Percentiles rank a stretch among this genome's conserved stretches.
phyloP scores from a whole-genome alignment of 1,139 yeast species.

The Geotrichum carabidarum region DNA sequence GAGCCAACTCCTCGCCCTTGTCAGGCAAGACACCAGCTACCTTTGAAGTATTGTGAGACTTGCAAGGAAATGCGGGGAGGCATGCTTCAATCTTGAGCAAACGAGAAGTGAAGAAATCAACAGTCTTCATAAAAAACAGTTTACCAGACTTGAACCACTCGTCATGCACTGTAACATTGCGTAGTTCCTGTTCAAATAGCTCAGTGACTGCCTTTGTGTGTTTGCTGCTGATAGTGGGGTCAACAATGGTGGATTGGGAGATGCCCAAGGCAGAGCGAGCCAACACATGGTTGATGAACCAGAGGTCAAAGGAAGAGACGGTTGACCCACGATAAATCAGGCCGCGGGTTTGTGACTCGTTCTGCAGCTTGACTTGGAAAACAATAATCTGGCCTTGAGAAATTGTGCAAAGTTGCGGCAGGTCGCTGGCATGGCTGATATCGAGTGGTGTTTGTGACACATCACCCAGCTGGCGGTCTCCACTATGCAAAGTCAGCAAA shows the following conservation, averaged over 20 bases:
- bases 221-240: not conserved
- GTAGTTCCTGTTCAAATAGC: conserved; percentile 15
- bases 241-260: not conserved
- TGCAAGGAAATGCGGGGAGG: conserved; percentile 21
- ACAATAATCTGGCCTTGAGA: not conserved
- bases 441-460: not conserved
- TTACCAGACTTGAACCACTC: conserved; percentile 14
- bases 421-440: not conserved
- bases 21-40: conserved; percentile 19
- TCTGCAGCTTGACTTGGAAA: conserved; percentile 5
- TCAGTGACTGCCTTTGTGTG: conserved; percentile 8
- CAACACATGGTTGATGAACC: conserved; percentile 16
- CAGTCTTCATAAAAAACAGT: conserved; percentile 8
- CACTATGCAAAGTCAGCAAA: not conserved
- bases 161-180: conserved; percentile 15
- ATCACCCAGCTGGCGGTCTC: no score
- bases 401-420: not conserved
- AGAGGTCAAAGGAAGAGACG: conserved; percentile 10
- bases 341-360: conserved; percentile 14
- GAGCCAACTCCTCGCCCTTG: conserved; percentile 20
- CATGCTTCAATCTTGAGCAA: conserved; percentile 15
- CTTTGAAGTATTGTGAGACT: conserved; percentile 18
- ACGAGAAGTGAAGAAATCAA: conserved; percentile 15
- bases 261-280: not conserved
- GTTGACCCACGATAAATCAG: not conserved